A percentile compares a stretch with the other conserved stretches of the same genome.
Evolutionary conservation across 2,329 filamentous ascomycete species (phyloP).

Genomic region (Diaporthe caulivora): DNA sequence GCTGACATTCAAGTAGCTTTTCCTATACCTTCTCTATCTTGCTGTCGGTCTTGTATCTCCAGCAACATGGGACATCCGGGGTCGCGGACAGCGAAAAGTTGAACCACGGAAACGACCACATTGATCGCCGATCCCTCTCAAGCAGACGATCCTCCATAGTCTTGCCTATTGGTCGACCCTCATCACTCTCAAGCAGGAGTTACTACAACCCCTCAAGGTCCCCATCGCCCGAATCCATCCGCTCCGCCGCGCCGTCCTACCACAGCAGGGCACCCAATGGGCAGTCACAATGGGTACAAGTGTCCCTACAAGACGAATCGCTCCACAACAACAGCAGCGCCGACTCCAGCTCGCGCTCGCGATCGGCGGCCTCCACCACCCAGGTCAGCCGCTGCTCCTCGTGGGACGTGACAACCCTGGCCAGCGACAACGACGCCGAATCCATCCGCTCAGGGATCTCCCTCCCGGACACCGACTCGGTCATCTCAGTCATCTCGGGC

Average conservation of each 20-base stretch:
- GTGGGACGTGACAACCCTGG: conserved; percentile 34
- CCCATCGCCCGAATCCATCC: conserved; percentile 28
- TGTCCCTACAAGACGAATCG: background rate
- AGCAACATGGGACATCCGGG: conserved; percentile 3
- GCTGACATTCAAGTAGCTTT: conserved; percentile 30
- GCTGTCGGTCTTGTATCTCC: conserved; percentile 36
- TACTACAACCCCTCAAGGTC: conserved; percentile 10
- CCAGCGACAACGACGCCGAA: conserved; percentile 34
- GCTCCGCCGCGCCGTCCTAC: conserved; percentile 29
- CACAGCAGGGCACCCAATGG: background rate
- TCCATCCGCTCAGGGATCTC: conserved; percentile 31
- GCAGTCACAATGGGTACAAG: conserved; percentile 8
- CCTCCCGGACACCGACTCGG: conserved; percentile 10
- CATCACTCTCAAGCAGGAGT: conserved; percentile 2
- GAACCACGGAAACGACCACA: background rate
- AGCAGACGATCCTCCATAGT: conserved; percentile 13
- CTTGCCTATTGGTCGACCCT: background rate
- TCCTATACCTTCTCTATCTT: conserved; percentile 41
- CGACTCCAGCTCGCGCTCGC: conserved; percentile 5
- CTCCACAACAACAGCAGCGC: conserved; percentile 5
- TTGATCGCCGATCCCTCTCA: background rate
- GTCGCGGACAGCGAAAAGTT: conserved; percentile 25
- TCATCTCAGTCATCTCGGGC: conserved; percentile 21
- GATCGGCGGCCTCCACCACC: conserved; percentile 3
- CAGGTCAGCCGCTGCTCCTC: background rate